A percentile compares a stretch with the other conserved stretches of the same genome.
Conservation (phyloP, 805 yeast species). For the Yamadazyma takamatsuzukensis region DNA sequence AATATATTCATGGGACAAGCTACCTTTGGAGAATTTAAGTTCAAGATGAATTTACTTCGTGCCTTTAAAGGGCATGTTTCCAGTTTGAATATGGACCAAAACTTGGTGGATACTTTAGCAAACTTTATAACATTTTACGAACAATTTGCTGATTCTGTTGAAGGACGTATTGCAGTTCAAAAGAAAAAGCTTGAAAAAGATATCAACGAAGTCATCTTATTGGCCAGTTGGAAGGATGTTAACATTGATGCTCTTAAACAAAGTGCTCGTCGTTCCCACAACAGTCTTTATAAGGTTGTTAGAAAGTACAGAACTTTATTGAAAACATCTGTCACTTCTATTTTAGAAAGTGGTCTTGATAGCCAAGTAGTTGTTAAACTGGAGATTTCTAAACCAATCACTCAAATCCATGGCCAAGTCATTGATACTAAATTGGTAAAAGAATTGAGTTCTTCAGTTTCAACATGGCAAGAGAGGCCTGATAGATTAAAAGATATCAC, state of each 20-base stretch:
- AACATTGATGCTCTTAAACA: constrained; percentile 91
- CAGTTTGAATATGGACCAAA: constrained; percentile 20
- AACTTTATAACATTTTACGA: constrained; percentile 62
- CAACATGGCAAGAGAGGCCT: constrained; percentile 57
- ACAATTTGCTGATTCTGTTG: constrained; percentile 58
- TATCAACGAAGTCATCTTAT: constrained; percentile 73
- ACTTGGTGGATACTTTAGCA: constrained; percentile 38
- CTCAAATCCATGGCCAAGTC: constrained; percentile 4
- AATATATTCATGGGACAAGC: constrained; percentile 74
- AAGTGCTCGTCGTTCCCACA: constrained; percentile 88
- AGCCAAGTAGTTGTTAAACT: too few relatives aligned
- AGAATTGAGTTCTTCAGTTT: constrained; percentile 27
- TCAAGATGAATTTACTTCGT: constrained; percentile 56
- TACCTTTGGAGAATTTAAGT: constrained; percentile 66
- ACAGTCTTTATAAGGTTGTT: constrained; percentile 74
- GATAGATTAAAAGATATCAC: constrained; percentile 49
- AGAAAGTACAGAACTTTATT: constrained; percentile 73
- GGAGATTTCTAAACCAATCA: too few relatives aligned
- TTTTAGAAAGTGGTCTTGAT: constrained; percentile 62
- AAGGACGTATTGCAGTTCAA: constrained; percentile 38
- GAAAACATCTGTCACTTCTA: constrained; percentile 43
- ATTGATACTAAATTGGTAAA: constrained; percentile 6
- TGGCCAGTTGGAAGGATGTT: constrained; percentile 97
- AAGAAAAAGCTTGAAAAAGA: constrained; percentile 69
- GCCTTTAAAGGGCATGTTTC: constrained; percentile 61